Conservation (phyloP, 192 early-diverging fungal species). For the Spizellomyces sp. region DNA sequence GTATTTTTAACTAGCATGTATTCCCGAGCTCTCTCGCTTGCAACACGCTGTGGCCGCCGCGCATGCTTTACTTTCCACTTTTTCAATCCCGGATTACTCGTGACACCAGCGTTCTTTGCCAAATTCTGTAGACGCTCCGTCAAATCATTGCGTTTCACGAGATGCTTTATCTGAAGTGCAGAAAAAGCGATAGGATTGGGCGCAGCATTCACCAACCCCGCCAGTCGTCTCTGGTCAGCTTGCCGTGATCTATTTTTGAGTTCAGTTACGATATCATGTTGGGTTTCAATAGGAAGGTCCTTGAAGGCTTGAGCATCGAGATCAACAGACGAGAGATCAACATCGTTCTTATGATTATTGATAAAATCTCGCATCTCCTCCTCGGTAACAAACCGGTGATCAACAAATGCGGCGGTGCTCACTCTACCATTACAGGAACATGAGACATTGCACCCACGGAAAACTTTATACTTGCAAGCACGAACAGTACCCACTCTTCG, state of each 20-base stretch:
- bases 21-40: slow-evolving; percentile 76
- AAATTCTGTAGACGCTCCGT: slow-evolving; percentile 71
- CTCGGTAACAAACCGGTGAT: slow-evolving; percentile 59
- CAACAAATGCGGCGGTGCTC: slow-evolving; percentile 5
- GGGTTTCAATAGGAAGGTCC: slow-evolving; percentile 69
- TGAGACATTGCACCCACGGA: too few relatives aligned
- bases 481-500: slow-evolving; percentile 33
- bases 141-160: slow-evolving; percentile 81
- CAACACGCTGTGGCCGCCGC: slow-evolving; percentile 62
- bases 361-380: slow-evolving; percentile 58
- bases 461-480: too few relatives aligned
- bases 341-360: slow-evolving; percentile 22
- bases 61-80: slow-evolving; percentile 14
- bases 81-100: slow-evolving; percentile 38
- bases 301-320: slow-evolving; percentile 80
- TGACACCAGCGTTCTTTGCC: slow-evolving; percentile 44
- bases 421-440: too few relatives aligned
- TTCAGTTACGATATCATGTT: slow-evolving; percentile 93
- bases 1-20: slow-evolving; percentile 89
- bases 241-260: slow-evolving; percentile 79
- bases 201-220: slow-evolving; percentile 74
- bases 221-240: slow-evolving; percentile 71
- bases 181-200: slow-evolving; percentile 75
- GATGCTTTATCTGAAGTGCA: slow-evolving; percentile 80
- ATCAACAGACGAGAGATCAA: slow-evolving; percentile 51